A percentile compares a stretch with the other conserved stretches of the same genome.
Evolutionary conservation across 768 basidiomycete genomes (phyloP).

Genomic region (Infundibulicybe gibba): DNA sequence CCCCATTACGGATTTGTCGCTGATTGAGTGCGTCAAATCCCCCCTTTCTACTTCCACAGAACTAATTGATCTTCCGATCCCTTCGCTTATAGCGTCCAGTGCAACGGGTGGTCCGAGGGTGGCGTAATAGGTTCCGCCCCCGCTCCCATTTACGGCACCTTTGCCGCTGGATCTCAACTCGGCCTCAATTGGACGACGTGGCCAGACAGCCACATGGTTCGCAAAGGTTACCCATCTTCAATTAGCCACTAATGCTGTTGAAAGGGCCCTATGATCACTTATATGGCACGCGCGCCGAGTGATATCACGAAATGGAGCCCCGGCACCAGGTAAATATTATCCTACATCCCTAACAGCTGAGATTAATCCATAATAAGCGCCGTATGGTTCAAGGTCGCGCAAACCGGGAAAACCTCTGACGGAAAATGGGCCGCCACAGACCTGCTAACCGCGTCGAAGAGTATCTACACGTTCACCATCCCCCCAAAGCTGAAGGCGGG

Average conservation of each 20-base stretch:
- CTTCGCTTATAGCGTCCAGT: conserved; percentile 16
- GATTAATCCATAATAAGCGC: conserved; percentile 20
- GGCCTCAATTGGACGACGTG: conserved; percentile 36
- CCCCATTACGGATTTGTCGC: conserved; percentile 31
- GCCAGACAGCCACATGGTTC: conserved; percentile 28
- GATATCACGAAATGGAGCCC: conserved; percentile 38
- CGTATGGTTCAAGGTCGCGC: conserved; percentile 51
- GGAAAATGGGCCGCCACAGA: conserved; percentile 44
- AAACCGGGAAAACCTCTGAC: conserved; percentile 38
- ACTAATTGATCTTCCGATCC: not conserved
- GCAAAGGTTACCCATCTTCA: not conserved
- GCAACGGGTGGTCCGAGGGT: conserved; percentile 24
- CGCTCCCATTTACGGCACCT: conserved; percentile 25
- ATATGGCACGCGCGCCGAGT: conserved; percentile 38
- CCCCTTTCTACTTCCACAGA: not conserved
- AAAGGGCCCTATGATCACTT: conserved; percentile 40
- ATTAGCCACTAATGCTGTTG: not conserved
- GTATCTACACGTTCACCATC: conserved; percentile 43
- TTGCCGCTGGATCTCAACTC: conserved; percentile 29
- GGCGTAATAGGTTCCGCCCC: conserved; percentile 21
- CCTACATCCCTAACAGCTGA: not conserved
- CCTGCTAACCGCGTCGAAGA: conserved; percentile 31
- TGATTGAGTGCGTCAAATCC: conserved; percentile 24
- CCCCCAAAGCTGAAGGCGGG: conserved; percentile 41
- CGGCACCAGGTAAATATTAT: conserved; percentile 26